A percentile compares a stretch with the other conserved stretches of the same genome.
phyloP scores from a whole-genome alignment of 2,329 filamentous ascomycete species.

The Ophiostoma triangulosporum region DNA sequence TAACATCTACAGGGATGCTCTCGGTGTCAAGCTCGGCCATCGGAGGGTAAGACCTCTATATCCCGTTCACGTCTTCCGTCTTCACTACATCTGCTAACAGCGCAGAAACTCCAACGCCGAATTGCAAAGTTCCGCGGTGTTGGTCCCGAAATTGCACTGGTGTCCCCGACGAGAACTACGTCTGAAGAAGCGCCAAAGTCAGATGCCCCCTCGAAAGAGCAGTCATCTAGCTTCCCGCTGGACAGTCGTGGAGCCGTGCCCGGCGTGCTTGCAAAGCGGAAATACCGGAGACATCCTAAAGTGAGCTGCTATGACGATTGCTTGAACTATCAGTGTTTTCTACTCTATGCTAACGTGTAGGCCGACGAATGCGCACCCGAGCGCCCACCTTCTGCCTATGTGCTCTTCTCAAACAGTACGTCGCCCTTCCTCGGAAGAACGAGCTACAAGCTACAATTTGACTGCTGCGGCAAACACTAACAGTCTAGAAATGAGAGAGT shows the following conservation, averaged over 20 bases:
- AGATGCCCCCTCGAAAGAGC: constrained; percentile 23
- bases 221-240: constrained; percentile 14
- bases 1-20: constrained; percentile 40
- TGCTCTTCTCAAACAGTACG: constrained; percentile 71
- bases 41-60: constrained; percentile 61
- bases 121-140: constrained; percentile 62
- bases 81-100: neutral
- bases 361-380: constrained; percentile 70
- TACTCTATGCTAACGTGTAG: constrained; percentile 23
- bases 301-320: constrained; percentile 16
- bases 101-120: constrained; percentile 65
- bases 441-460: no score
- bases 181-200: constrained; percentile 42
- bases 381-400: constrained; percentile 68
- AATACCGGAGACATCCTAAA: constrained; percentile 68
- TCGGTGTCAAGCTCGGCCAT: constrained; percentile 70
- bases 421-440: no score
- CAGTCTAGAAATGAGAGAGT: constrained; percentile 55
- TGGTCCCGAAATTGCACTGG: constrained; percentile 38
- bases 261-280: constrained; percentile 46
- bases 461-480: neutral
- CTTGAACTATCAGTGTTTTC: neutral
- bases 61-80: no score
- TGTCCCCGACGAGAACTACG: constrained; percentile 33
- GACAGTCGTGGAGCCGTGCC: constrained; percentile 31